Conservation (phyloP, 2,329 filamentous ascomycete species). For the Botrytis tulipae region DNA sequence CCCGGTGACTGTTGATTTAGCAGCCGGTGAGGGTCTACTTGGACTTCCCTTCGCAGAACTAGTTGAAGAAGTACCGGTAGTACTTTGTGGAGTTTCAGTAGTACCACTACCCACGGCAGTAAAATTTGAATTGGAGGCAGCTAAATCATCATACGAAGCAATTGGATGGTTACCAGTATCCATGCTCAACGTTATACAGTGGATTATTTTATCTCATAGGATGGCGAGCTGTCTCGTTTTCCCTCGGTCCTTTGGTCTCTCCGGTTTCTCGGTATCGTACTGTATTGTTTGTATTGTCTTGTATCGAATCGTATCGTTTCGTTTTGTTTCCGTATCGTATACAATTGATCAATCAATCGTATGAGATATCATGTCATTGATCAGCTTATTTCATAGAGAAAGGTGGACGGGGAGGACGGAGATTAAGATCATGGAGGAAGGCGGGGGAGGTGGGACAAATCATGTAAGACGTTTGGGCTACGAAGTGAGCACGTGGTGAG, state of each 20-base stretch:
- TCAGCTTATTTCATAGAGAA: neutral
- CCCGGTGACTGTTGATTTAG: constrained; percentile 18
- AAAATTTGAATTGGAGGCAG: neutral
- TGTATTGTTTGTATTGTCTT: too few relatives aligned
- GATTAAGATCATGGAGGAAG: neutral
- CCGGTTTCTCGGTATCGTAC: neutral
- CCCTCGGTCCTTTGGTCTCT: neutral
- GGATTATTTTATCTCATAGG: neutral
- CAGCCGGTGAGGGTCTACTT: too few relatives aligned
- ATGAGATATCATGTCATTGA: neutral
- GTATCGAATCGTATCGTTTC: neutral
- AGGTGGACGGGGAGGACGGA: constrained; percentile 14
- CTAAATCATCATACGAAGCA: constrained; percentile 3
- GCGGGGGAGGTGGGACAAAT: neutral
- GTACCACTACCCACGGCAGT: neutral
- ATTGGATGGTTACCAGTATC: neutral
- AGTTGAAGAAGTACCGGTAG: neutral
- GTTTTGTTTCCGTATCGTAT: neutral
- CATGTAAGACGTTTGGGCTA: neutral
- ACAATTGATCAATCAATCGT: neutral
- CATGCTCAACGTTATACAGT: neutral
- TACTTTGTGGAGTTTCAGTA: neutral
- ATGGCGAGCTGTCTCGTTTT: neutral
- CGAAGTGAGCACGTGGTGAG: neutral
- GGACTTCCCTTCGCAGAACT: neutral